phyloP scores from a whole-genome alignment of 1,139 yeast species.

The Nakaseomyces bracarensis region DNA sequence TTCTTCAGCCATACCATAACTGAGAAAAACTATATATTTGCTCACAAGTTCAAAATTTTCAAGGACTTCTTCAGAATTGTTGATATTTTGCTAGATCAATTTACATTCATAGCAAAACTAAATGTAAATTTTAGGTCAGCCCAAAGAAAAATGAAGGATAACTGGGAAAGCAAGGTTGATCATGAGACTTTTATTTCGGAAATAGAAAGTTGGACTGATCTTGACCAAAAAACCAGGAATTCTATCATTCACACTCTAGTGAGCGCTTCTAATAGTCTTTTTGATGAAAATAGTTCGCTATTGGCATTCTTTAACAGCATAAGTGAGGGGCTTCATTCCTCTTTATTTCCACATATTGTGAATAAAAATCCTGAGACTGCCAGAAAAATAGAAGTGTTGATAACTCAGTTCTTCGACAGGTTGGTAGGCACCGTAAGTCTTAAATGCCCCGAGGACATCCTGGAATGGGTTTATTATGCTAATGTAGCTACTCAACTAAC shows the following conservation, averaged over 20 bases:
- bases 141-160: constrained; percentile 5
- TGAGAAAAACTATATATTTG: not conserved
- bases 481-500: not conserved
- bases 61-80: constrained; percentile 1
- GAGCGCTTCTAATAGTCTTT: not conserved
- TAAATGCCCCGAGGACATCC: not conserved
- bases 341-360: not conserved
- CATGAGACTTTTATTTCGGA: not conserved
- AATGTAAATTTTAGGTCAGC: not conserved
- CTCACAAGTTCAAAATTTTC: constrained; percentile 1
- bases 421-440: not conserved
- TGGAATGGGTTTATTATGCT: constrained; percentile 1
- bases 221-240: not conserved
- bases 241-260: not conserved
- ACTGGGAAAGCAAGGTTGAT: not conserved
- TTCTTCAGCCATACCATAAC: not conserved
- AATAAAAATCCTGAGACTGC: not conserved
- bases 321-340: not conserved
- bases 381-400: not conserved
- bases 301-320: not conserved
- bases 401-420: constrained; percentile 1
- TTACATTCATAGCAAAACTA: not conserved
- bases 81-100: not conserved
- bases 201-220: not conserved
- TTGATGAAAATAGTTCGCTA: not conserved